phyloP scores from a whole-genome alignment of 768 basidiomycete genomes.

The Gymnopilus dilepis region DNA sequence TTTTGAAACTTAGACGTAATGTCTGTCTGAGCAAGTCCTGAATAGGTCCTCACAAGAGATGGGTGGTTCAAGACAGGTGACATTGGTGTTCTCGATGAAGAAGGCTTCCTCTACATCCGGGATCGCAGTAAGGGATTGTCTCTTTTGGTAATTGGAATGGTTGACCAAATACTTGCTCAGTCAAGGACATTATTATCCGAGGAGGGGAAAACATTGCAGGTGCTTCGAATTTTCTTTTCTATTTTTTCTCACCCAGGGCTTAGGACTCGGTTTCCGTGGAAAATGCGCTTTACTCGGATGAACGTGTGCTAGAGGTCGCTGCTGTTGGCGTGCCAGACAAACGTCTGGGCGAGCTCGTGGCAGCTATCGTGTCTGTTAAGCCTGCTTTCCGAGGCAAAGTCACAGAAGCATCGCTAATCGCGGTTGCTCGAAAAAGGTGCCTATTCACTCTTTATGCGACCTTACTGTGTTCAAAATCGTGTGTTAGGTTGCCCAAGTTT shows the following conservation, averaged over 20 bases:
- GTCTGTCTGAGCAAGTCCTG: not conserved
- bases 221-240: conserved; percentile 1
- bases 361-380: conserved; percentile 57
- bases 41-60: conserved; percentile 47
- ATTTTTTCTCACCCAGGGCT: not conserved
- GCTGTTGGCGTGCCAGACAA: conserved; percentile 65
- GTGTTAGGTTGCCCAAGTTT: conserved; percentile 50
- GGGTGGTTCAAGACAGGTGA: conserved; percentile 66
- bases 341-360: conserved; percentile 64
- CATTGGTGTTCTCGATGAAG: conserved; percentile 54
- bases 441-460: not conserved
- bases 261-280: conserved; percentile 68
- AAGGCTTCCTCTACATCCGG: conserved; percentile 65
- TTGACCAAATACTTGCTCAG: conserved; percentile 32
- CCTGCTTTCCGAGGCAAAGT: conserved; percentile 48
- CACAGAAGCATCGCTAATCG: conserved; percentile 52
- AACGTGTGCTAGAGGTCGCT: conserved; percentile 60
- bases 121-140: conserved; percentile 46
- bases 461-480: too few species aligned
- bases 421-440: conserved; percentile 48
- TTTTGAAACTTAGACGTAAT: not conserved
- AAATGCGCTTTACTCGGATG: conserved; percentile 61
- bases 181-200: conserved; percentile 68
- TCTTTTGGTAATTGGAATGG: not conserved
- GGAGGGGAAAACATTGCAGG: conserved; percentile 70